Percentiles rank a stretch among this genome's conserved stretches.
Evolutionary conservation across 2,329 filamentous ascomycete genomes (phyloP).

Genomic region (Domatiomyces catenatus): DNA sequence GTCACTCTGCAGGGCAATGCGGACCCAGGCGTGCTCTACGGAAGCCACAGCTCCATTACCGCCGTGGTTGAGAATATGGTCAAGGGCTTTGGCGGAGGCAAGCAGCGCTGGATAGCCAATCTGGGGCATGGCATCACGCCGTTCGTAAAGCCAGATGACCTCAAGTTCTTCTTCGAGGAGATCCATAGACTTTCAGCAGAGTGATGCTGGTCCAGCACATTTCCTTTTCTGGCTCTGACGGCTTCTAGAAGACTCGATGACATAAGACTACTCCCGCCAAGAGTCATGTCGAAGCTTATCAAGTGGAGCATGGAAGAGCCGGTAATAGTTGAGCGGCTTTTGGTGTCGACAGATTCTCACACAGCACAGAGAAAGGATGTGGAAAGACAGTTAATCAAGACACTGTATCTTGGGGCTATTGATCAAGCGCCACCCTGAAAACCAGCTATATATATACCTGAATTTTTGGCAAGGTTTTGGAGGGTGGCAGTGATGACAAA

Average conservation of each 20-base stretch:
- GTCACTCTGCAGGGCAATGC: conserved; percentile 87
- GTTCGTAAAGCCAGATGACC: conserved; percentile 79
- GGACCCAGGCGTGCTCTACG: conserved; percentile 85
- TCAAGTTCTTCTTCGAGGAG: conserved; percentile 89
- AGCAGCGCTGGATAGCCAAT: conserved; percentile 93
- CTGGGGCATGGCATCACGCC: conserved; percentile 96
- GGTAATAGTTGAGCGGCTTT: no score
- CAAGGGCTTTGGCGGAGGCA: conserved; percentile 63
- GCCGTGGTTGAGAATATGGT: conserved; percentile 74
- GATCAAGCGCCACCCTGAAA: not conserved
- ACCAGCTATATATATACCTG: not conserved
- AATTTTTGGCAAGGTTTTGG: not conserved
- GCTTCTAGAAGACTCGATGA: no score
- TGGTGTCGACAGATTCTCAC: no score
- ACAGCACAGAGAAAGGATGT: no score
- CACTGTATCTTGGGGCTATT: no score
- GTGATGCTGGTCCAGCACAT: conserved; percentile 1
- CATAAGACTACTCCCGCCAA: no score
- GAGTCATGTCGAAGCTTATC: no score
- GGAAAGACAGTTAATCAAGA: no score
- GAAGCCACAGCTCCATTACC: conserved; percentile 65
- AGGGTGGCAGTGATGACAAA: not conserved
- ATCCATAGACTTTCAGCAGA: conserved; percentile 50
- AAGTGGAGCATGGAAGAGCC: no score
- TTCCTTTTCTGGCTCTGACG: no score